Evolutionary conservation across 208 protist species (phyloP), one percentile per base, ranked within the genome.

Genomic region (Trypanosoma vivax): DNA sequence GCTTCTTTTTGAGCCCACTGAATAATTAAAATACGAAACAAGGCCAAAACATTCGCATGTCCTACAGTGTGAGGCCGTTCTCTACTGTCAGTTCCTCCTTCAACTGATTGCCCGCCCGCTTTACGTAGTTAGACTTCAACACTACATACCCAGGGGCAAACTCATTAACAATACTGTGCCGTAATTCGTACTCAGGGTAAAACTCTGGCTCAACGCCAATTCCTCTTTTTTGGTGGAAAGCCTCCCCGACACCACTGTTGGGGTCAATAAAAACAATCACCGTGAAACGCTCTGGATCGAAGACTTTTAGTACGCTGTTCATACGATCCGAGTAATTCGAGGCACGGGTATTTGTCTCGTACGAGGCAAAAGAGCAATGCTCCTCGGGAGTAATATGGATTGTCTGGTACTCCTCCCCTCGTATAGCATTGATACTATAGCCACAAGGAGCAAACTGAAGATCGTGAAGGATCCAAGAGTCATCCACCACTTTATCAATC

Each of bases 361-460:
- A 98, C 13, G 81, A 94, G 13, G 85, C 94, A 58, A 96, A 97
- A 21, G 77, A 92, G 71, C 87, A 96, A 65, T 94, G 78, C 27
- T 82, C 65, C 63, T 97, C 91, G 0, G 94, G 94, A 41, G 94
- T 97, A 66, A 97, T 94, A 76, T 97, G 94, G 46, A 96, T 95
- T 7, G 94, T 97, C 55, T 84, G 91, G 70, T 97, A 97, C 58
- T 88, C 73, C 34, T 53, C 61, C 14, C 60, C 88, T 13, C 74
- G 62, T 24, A 97, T 80, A 16, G 87, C 90, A 69, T 97, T 97
- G 40, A 96, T 81, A 60, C 87, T 96, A 55, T 97, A 97, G 35
- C 94, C 94, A 64, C 94, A 97, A 10, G 94, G 94, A 45, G 93
- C 85, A 65, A 96, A 97, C 50, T 92, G 72, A 28, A 94, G 70